A percentile compares a stretch with the other conserved stretches of the same genome.
phyloP scores from a whole-genome alignment of 2,329 filamentous ascomycete species.

The Fusarium continuum region DNA sequence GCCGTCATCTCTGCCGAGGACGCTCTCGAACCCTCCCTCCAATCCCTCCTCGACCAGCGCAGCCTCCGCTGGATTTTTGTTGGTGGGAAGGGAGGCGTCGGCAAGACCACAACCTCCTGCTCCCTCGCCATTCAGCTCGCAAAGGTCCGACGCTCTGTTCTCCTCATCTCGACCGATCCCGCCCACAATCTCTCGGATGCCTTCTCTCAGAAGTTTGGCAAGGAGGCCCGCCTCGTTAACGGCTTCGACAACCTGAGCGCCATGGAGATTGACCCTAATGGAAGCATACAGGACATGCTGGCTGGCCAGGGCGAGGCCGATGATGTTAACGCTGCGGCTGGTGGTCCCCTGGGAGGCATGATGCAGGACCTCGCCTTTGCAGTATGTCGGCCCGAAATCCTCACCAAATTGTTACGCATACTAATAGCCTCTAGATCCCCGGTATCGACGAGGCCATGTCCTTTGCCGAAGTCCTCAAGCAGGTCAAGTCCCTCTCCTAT shows the following conservation, averaged over 20 bases:
- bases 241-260: slow-evolving; percentile 94
- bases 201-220: slow-evolving; percentile 99
- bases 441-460: slow-evolving; percentile 99
- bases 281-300: slow-evolving; percentile 94
- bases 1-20: slow-evolving; percentile 64
- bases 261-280: slow-evolving; percentile 99
- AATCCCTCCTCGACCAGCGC: slow-evolving; percentile 94
- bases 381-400: slow-evolving; percentile 59
- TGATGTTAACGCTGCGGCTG: slow-evolving; percentile 71
- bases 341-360: slow-evolving; percentile 82
- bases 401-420: neutral
- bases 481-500: slow-evolving; percentile 98
- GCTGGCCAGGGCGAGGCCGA: slow-evolving; percentile 78
- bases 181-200: slow-evolving; percentile 98
- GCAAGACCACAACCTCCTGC: slow-evolving; percentile 99
- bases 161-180: slow-evolving; percentile 97
- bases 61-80: slow-evolving; percentile 99
- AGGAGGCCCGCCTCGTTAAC: slow-evolving; percentile 91
- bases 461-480: slow-evolving; percentile 98
- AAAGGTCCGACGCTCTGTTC: slow-evolving; percentile 90
- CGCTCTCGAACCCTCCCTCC: slow-evolving; percentile 88
- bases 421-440: slow-evolving; percentile 72
- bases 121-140: slow-evolving; percentile 98
- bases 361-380: slow-evolving; percentile 99
- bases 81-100: slow-evolving; percentile 96